Evolutionary conservation across 2,329 filamentous ascomycete species (phyloP), one percentile per base, ranked within the genome.

Genomic region (Pseudocercospora fijiensis): DNA sequence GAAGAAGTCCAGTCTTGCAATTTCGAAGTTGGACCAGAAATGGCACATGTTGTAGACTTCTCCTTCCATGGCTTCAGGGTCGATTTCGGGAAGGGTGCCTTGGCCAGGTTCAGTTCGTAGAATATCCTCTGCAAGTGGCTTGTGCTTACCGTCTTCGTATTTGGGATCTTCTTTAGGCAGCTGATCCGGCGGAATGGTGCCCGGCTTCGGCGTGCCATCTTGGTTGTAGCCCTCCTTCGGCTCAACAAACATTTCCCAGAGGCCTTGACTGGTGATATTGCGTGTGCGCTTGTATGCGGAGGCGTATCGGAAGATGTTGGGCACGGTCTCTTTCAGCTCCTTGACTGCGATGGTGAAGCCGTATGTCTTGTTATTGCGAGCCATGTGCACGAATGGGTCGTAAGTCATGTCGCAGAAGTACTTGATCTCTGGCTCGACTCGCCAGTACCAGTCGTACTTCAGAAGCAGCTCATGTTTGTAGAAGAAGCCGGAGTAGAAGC

Each of bases 331-430:
- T 77, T 91, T 91, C 65, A 99, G 85, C 78, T 99, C 95, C 78
- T 99, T 99, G 74, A 99, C 93, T 37, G 95, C 95, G 76, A 99
- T 99, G 16, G 95, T 98, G 78, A 98, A 99, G 60, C 95, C 95
- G 72, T 99, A 99, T 0, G 94, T 98, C 82, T 99, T 99, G 81
- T 98, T 98, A 69, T 86, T 80, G 71, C 93, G 88, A 65, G 91
- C 91, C 95, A 99, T 99, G 77, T 92, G 89, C 65, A 95, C 84
- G 82, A 99, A 99, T 0, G 95, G 95, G 77, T 99, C 95, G 75
- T 99, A 99, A 69, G 95, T 99, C 71, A 99, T 98, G 76, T 99
- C 95, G 79, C 95, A 99, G 82, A 99, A 99, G 82, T 98, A 99
- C 81, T 94, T 97, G 86, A 99, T 98, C 80, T 99, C 95, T 69